phyloP scores from a whole-genome alignment of 2,329 filamentous ascomycete species.

The Talaromyces sp. region DNA sequence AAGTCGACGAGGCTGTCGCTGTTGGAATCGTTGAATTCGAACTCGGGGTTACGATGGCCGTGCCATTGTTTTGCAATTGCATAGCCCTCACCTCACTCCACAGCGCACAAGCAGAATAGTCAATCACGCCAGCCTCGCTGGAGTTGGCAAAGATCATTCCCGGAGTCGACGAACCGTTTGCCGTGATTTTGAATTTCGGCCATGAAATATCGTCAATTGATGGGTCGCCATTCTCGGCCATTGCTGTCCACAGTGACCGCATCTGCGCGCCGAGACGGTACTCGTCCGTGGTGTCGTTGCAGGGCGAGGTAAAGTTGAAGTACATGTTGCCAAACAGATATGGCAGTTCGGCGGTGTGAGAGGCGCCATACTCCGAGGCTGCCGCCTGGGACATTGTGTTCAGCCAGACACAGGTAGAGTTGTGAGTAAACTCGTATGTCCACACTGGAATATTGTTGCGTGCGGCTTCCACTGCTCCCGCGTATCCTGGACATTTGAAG shows the following conservation, averaged over 20 bases:
- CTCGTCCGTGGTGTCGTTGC: conserved; percentile 10
- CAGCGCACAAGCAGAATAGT: conserved; percentile 13
- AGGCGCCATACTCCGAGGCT: conserved; percentile 5
- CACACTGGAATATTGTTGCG: conserved; percentile 15
- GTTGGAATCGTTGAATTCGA: background rate
- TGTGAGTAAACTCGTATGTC: conserved; percentile 18
- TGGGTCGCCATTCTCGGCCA: conserved; percentile 17
- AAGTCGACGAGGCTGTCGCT: background rate
- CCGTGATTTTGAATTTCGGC: conserved; percentile 10
- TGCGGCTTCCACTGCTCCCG: conserved; percentile 5
- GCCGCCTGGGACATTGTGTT: background rate
- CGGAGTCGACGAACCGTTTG: conserved; percentile 5
- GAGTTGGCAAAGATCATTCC: conserved; percentile 15
- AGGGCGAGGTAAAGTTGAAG: background rate
- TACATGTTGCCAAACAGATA: conserved; percentile 13
- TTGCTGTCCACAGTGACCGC: conserved; percentile 17
- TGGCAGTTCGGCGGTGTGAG: conserved; percentile 11
- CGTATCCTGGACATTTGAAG: conserved; percentile 15
- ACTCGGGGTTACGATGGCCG: background rate
- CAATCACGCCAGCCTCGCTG: conserved; percentile 10
- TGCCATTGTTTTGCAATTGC: background rate
- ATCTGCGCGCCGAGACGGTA: conserved; percentile 14
- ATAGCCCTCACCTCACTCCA: conserved; percentile 14
- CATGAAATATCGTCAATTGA: conserved; percentile 8
- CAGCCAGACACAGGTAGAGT: conserved; percentile 17